Conservation (phyloP, 345 rosid species). For the Hevea brasiliensis region DNA sequence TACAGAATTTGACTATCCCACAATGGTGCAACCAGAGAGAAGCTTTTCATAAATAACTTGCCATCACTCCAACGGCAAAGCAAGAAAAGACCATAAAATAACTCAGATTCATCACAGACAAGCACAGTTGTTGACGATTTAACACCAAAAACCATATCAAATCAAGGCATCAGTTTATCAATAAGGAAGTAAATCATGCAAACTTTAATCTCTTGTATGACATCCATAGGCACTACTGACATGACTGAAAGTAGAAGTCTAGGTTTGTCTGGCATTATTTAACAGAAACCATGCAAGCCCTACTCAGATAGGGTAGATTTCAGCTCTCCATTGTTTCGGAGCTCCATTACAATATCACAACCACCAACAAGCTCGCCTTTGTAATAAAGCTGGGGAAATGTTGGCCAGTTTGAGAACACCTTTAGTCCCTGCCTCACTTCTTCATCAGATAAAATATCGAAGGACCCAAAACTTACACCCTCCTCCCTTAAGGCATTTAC, state of each 20-base stretch:
- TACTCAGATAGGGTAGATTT: slow-evolving; percentile 77
- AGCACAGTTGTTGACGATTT: not conserved
- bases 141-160: slow-evolving; percentile 1
- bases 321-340: slow-evolving; percentile 65
- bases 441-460: slow-evolving; percentile 77
- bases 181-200: not conserved
- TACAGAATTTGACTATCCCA: not conserved
- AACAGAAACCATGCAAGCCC: slow-evolving; percentile 2
- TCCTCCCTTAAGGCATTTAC: slow-evolving; percentile 77
- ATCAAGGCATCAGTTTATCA: not conserved
- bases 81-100: not conserved
- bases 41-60: not conserved
- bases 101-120: not conserved
- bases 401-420: slow-evolving; percentile 90
- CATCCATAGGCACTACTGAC: slow-evolving; percentile 14
- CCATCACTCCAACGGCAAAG: not conserved
- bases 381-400: slow-evolving; percentile 91
- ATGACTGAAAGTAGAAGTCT: slow-evolving; percentile 6
- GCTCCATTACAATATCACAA: slow-evolving; percentile 85
- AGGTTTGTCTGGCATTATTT: slow-evolving; percentile 10
- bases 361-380: slow-evolving; percentile 96
- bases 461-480: slow-evolving; percentile 67
- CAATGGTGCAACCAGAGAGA: not conserved
- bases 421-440: slow-evolving; percentile 96
- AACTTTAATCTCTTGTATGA: slow-evolving; percentile 9